Conservation (phyloP, 805 yeast genomes). For the Suhomyces canberraensis region DNA sequence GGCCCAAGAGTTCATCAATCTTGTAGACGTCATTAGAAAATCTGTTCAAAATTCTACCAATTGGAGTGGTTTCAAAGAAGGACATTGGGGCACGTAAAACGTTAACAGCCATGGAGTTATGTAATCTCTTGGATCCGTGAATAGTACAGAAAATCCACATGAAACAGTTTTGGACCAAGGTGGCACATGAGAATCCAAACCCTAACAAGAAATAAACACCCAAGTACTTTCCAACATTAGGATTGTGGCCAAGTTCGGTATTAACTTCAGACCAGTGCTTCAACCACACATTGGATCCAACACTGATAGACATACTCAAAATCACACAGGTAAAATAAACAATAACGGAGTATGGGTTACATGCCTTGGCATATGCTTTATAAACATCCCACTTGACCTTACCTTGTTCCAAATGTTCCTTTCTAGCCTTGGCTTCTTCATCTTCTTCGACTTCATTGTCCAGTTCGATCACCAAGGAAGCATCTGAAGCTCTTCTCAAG, state of each 20-base stretch:
- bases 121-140: constrained; percentile 73
- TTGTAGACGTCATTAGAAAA: constrained; percentile 89
- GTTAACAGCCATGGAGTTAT: constrained; percentile 63
- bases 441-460: constrained; percentile 32
- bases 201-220: constrained; percentile 77
- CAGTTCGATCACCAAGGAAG: constrained; percentile 37
- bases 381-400: constrained; percentile 89
- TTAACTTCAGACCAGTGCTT: constrained; percentile 97
- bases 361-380: constrained; percentile 78
- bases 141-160: constrained; percentile 82
- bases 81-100: constrained; percentile 92
- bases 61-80: constrained; percentile 93
- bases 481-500: constrained; percentile 65
- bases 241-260: constrained; percentile 64
- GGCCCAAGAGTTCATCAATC: constrained; percentile 74
- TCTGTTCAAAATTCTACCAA: constrained; percentile 87
- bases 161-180: constrained; percentile 62
- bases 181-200: constrained; percentile 55
- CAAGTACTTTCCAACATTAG: constrained; percentile 66
- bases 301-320: constrained; percentile 58
- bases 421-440: constrained; percentile 42
- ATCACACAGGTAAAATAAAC: constrained; percentile 55
- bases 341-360: constrained; percentile 65
- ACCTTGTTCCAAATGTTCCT: constrained; percentile 89
- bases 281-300: constrained; percentile 82